A percentile compares a stretch with the other conserved stretches of the same genome.
Conservation (phyloP, 1,284 basidiomycete genomes). For the Grifola frondosa region DNA sequence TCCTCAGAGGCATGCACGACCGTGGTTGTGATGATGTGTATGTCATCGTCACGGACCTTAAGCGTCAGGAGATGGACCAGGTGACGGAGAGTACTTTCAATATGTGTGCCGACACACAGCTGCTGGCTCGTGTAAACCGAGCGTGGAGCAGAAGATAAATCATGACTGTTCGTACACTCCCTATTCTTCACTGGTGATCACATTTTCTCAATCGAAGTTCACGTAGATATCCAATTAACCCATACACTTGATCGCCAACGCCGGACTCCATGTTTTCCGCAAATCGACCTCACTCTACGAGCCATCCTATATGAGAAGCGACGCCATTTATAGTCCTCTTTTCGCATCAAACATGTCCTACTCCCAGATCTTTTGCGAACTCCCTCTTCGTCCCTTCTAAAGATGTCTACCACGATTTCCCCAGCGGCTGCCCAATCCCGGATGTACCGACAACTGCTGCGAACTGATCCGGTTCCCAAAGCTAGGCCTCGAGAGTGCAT, state of each 20-base stretch:
- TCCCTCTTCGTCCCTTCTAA: slow-evolving; percentile 65
- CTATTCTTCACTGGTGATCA: background rate
- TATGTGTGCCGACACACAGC: slow-evolving; percentile 63
- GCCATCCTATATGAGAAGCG: slow-evolving; percentile 70
- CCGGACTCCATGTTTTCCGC: slow-evolving; percentile 72
- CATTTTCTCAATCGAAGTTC: background rate
- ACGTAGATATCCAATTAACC: slow-evolving; percentile 61
- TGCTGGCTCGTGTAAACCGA: slow-evolving; percentile 60
- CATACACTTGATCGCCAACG: slow-evolving; percentile 63
- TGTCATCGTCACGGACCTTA: slow-evolving; percentile 74
- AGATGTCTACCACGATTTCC: slow-evolving; percentile 71
- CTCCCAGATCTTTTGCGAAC: slow-evolving; percentile 75
- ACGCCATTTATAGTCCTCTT: slow-evolving; percentile 71
- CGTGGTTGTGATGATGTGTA: slow-evolving; percentile 72
- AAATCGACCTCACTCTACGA: slow-evolving; percentile 71
- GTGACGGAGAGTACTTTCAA: slow-evolving; percentile 73
- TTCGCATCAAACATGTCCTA: slow-evolving; percentile 72
- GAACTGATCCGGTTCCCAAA: slow-evolving; percentile 77
- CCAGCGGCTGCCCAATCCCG: slow-evolving; percentile 72
- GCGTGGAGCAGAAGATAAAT: slow-evolving; percentile 62
- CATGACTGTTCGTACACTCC: slow-evolving; percentile 48
- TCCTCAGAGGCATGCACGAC: slow-evolving; percentile 75
- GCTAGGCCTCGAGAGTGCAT: slow-evolving; percentile 56
- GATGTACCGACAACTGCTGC: slow-evolving; percentile 69
- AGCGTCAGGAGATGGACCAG: slow-evolving; percentile 74